Evolutionary conservation across 495 filamentous ascomycete species (phyloP).

Genomic region (Podospora conica): DNA sequence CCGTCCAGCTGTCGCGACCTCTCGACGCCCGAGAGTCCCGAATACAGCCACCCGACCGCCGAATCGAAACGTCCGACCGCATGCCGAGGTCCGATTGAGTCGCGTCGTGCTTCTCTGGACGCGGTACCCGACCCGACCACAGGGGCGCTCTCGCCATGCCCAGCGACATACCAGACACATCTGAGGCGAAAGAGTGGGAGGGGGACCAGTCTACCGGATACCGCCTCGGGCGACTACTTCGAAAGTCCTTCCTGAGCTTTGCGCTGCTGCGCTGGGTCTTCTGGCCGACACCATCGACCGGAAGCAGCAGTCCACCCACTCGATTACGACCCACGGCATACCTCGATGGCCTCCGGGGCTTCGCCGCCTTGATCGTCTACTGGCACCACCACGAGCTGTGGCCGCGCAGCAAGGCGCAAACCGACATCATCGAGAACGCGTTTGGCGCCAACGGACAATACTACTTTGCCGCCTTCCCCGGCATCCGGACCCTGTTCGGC

Average conservation of each 20-base stretch:
- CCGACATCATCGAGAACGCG: constrained; percentile 26
- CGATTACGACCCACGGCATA: constrained; percentile 37
- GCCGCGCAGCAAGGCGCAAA: constrained; percentile 25
- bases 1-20: neutral
- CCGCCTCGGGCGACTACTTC: neutral
- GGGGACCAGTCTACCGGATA: neutral
- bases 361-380: constrained; percentile 44
- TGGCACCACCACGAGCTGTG: constrained; percentile 43
- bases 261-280: constrained; percentile 10
- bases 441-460: constrained; percentile 32
- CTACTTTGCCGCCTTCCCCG: constrained; percentile 36
- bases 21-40: too few relatives aligned
- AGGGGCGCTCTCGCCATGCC: neutral
- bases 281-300: neutral
- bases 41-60: neutral
- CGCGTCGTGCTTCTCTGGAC: neutral
- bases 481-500: constrained; percentile 34
- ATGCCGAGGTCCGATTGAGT: neutral
- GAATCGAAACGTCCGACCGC: neutral
- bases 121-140: neutral
- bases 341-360: constrained; percentile 42
- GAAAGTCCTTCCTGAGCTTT: neutral
- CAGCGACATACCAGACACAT: neutral
- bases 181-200: neutral
- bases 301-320: neutral